Evolutionary conservation across 2,329 filamentous ascomycete genomes (phyloP).

Genomic region (Colletotrichum zoysiae): DNA sequence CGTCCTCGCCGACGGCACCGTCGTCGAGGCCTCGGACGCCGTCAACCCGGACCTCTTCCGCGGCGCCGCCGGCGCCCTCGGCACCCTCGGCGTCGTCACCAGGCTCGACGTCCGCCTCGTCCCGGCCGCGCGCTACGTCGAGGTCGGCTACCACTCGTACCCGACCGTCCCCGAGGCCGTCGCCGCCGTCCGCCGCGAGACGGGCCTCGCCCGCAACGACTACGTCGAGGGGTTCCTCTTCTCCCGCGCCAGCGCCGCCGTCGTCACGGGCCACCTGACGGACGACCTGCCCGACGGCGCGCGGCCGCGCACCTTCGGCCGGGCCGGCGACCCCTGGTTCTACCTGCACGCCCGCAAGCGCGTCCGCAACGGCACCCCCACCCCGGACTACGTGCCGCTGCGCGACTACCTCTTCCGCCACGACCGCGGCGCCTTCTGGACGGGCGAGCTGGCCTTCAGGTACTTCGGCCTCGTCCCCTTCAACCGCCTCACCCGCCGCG

Average conservation of each 20-base stretch:
- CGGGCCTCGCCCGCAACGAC: constrained; percentile 60
- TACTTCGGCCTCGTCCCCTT: constrained; percentile 74
- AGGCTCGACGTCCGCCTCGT: constrained; percentile 71
- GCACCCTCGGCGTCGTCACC: constrained; percentile 76
- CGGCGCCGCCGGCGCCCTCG: constrained; percentile 74
- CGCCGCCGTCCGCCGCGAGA: constrained; percentile 60
- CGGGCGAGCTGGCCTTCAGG: constrained; percentile 70
- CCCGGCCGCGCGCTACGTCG: constrained; percentile 66
- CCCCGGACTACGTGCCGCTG: constrained; percentile 69
- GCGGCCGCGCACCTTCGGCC: constrained; percentile 63
- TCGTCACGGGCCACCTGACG: constrained; percentile 71
- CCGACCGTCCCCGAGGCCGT: constrained; percentile 55
- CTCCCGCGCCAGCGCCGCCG: constrained; percentile 64
- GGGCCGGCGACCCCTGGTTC: constrained; percentile 77
- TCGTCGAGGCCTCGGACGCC: constrained; percentile 66
- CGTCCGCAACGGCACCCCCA: constrained; percentile 45
- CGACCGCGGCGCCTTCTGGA: constrained; percentile 79
- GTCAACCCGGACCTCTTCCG: constrained; percentile 71
- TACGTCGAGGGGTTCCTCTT: constrained; percentile 80
- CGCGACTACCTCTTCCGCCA: constrained; percentile 79
- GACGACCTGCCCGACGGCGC: constrained; percentile 56
- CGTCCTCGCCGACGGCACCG: constrained; percentile 70
- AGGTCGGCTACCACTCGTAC: constrained; percentile 67
- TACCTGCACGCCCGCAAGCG: constrained; percentile 70
- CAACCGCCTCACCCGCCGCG: constrained; percentile 71